Conservation (phyloP, 2,329 filamentous ascomycete genomes). For the Talaromyces sp. region DNA sequence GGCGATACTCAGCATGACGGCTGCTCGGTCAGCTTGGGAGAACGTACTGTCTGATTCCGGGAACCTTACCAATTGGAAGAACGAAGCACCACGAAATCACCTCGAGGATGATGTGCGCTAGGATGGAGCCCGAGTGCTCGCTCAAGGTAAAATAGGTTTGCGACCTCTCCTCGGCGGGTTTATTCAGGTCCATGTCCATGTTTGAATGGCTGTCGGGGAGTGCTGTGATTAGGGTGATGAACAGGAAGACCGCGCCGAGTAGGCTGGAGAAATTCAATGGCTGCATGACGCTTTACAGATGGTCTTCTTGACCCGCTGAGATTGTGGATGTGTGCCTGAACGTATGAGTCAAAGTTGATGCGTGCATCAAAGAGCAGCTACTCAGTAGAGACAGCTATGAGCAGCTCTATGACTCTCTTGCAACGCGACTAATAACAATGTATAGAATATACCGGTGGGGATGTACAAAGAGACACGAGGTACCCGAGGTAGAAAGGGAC, state of each 20-base stretch:
- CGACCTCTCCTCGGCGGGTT: no score
- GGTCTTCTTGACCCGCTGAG: not conserved
- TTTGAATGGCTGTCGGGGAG: not conserved
- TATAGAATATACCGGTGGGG: no score
- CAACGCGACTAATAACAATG: no score
- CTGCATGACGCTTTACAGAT: not conserved
- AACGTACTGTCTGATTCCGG: no score
- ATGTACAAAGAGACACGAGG: no score
- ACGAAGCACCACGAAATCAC: slow-evolving; percentile 67
- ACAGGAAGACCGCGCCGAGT: not conserved
- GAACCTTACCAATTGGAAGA: slow-evolving; percentile 67
- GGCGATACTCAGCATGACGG: slow-evolving; percentile 79
- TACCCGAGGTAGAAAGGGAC: no score
- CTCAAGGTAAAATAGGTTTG: no score
- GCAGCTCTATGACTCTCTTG: no score
- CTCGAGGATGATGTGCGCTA: slow-evolving; percentile 67
- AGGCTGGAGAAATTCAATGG: not conserved
- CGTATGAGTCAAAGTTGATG: no score
- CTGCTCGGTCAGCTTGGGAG: slow-evolving; percentile 46
- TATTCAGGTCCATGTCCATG: not conserved
- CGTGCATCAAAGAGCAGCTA: no score
- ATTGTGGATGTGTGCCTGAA: not conserved
- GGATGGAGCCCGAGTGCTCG: no score
- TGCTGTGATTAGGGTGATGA: not conserved
- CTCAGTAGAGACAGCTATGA: no score